These are phyloP conservation scores for Thermothielavioides terrestris DNA, from an alignment of 495 filamentous ascomycete genomes.

Conservation along the genomic window DNA sequence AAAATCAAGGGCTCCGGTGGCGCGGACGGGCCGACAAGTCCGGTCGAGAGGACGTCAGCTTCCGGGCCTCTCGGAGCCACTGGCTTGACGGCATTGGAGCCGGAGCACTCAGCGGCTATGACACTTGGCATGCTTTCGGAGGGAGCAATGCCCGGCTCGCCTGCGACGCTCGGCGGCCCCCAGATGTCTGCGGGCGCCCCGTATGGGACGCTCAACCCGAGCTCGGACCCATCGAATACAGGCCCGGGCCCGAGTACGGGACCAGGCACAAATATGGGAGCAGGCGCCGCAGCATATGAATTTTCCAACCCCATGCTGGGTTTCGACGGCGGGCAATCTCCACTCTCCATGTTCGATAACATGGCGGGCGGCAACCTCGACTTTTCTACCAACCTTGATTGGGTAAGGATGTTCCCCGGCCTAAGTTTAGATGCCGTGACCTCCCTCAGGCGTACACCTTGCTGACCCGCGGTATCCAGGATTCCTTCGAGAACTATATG, in stretches of 20 bases:
- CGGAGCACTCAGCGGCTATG: conserved; percentile 67
- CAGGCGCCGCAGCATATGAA: conserved; percentile 32
- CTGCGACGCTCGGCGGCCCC: conserved; percentile 25
- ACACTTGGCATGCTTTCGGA: conserved; percentile 70
- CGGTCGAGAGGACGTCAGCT: conserved; percentile 19
- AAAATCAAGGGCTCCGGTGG: conserved; percentile 50
- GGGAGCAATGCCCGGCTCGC: conserved; percentile 53
- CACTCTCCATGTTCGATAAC: conserved; percentile 42
- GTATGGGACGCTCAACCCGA: conserved; percentile 29
- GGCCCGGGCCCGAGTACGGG: neutral
- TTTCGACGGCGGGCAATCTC: conserved; percentile 44
- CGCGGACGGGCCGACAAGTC: conserved; percentile 10
- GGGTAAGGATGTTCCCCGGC: conserved; percentile 44
- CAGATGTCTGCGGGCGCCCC: conserved; percentile 33
- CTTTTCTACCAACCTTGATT: conserved; percentile 58
- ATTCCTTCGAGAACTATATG: conserved; percentile 42
- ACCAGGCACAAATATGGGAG: conserved; percentile 12
- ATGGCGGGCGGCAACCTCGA: conserved; percentile 37
- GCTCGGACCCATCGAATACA: conserved; percentile 14
- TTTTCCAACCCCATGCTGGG: conserved; percentile 50
- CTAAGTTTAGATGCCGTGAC: too few species aligned
- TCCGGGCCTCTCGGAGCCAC: conserved; percentile 23
- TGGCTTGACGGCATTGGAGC: conserved; percentile 32
- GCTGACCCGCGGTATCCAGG: conserved; percentile 19
- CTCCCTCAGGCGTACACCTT: too few species aligned